Conservation (phyloP, 352 stramenopile genomes). For the Pythium sp. region DNA sequence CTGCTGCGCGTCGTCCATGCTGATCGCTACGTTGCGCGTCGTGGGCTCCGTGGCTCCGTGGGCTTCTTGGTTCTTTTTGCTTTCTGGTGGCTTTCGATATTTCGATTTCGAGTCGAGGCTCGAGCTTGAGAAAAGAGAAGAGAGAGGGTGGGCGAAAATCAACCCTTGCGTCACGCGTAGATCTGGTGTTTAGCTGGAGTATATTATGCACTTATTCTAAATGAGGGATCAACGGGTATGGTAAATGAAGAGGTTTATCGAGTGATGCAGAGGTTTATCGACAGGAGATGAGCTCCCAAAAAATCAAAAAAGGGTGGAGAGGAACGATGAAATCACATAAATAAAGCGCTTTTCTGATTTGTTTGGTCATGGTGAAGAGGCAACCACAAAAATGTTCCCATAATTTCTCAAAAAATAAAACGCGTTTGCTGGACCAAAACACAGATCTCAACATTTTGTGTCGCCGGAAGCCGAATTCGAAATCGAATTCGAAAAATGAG, state of each 20-base stretch:
- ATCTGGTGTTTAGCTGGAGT: too few species aligned
- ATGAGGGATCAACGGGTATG: too few species aligned
- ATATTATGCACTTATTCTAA: too few species aligned
- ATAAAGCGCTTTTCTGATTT: neutral
- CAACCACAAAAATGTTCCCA: too few species aligned
- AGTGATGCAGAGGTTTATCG: constrained; percentile 3
- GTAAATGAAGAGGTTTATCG: neutral
- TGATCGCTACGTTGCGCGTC: neutral
- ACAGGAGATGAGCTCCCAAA: neutral
- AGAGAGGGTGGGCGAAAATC: constrained; percentile 1
- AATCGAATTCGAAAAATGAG: too few species aligned
- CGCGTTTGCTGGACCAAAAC: too few species aligned
- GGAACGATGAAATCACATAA: neutral
- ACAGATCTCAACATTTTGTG: too few species aligned
- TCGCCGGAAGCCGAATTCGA: too few species aligned
- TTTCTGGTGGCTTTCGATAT: neutral
- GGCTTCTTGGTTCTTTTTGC: too few species aligned
- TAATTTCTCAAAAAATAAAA: too few species aligned
- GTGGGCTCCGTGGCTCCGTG: neutral
- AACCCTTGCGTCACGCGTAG: constrained; percentile 3
- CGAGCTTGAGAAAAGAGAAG: neutral
- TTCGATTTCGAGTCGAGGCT: too few species aligned
- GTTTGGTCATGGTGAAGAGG: too few species aligned
- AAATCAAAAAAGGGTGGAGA: constrained; percentile 1
- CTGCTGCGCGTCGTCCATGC: neutral